Evolutionary conservation across 2,329 filamentous ascomycete genomes (phyloP).

Genomic region (Cladosporium sp.): DNA sequence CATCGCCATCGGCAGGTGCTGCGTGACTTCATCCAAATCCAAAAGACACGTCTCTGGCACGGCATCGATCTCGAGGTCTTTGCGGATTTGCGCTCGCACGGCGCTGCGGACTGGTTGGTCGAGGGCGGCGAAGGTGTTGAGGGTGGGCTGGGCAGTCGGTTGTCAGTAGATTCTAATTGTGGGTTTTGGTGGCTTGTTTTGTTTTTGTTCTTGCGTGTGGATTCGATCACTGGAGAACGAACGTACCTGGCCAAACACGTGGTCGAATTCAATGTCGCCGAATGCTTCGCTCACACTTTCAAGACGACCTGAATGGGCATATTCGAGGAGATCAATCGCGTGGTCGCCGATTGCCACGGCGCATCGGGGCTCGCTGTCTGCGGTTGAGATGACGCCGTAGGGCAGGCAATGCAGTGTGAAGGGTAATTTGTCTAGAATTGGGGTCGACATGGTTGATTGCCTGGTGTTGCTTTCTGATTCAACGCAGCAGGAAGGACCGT

Average conservation of each 20-base stretch:
- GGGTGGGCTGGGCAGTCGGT: conserved; percentile 41
- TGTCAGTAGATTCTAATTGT: no score
- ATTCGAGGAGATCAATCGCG: conserved; percentile 33
- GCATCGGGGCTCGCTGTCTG: conserved; percentile 32
- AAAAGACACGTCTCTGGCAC: conserved; percentile 35
- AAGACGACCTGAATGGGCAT: not conserved
- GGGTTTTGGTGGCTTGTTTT: no score
- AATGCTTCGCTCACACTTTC: not conserved
- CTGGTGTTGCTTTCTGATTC: no score
- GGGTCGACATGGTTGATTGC: conserved; percentile 26
- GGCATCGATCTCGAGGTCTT: conserved; percentile 34
- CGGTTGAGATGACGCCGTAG: conserved; percentile 36
- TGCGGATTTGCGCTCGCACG: conserved; percentile 48
- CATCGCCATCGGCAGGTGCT: conserved; percentile 59
- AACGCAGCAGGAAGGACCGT: no score
- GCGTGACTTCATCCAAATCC: conserved; percentile 44
- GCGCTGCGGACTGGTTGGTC: conserved; percentile 38
- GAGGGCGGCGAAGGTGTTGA: conserved; percentile 56
- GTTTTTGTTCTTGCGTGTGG: not conserved
- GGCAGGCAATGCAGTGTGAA: conserved; percentile 35
- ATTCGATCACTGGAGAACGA: no score
- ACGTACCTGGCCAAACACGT: not conserved
- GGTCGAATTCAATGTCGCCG: not conserved
- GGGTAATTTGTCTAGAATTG: conserved; percentile 30
- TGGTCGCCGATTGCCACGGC: conserved; percentile 37